Evolutionary conservation across 306 rosid genomes (phyloP), one percentile per base, ranked within the genome.

Genomic region (Lathyrus aphaca): DNA sequence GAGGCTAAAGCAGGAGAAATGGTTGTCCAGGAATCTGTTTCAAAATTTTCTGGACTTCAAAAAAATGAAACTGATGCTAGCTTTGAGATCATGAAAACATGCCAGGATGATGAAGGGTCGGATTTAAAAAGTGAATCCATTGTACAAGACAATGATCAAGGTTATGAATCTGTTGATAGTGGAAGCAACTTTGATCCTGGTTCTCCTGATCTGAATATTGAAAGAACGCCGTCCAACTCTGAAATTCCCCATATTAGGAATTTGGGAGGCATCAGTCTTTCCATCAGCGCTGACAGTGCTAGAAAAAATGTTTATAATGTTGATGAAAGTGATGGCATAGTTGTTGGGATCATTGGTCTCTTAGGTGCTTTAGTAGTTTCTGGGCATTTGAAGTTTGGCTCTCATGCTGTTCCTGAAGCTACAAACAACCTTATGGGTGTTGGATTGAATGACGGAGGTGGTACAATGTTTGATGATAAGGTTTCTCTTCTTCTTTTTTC

Each of bases 381-480:
- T 64, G 99, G 97, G 79, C 84, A 91, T 82, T 76, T 94, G 80
- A 84, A 54, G 86, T 70, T 89, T 75, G 96, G 69, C 75, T 84
- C 89, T 10, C 62, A 3, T 55, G 66, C 79, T 74, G 80, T 79
- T 71, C 74, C 78, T 1, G 95, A 90, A 69, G 75, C 80, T 65
- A 77, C 95, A 64, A 87, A 76, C 80, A 84, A 80, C 75, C 78
- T 86, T 77, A 75, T 86, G 74, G 97, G 88, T 57, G 89, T 84
- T 81, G 89, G 89, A 66, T 75, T 81, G 68, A 84, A 69, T 60
- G 97, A 91, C 63, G 88, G 86, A 73, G 94, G 88, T 69, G 77
- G 98, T 72, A 77, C 91, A 73, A 91, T 94, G 99, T 94, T 91
- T 79, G 95, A 86, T 75, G 99, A 94, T 80, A 94, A 82, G 83